Evolutionary conservation across 169 alveolate species (phyloP), one percentile per base, ranked within the genome.

Genomic region (Plasmodium adleri): DNA sequence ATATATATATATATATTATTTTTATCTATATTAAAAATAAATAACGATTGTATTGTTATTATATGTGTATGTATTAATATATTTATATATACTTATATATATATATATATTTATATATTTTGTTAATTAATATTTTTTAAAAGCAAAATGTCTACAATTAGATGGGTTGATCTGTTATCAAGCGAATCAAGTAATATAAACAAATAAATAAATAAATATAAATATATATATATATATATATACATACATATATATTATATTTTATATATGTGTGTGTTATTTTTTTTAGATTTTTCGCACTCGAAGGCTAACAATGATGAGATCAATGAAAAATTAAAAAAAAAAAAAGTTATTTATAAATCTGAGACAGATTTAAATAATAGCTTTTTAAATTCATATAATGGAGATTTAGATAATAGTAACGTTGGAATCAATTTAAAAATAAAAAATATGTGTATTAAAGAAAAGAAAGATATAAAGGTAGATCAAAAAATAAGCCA

Each of bases 81-180:
- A 32, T 28, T 28, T 32, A 32, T 32, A 32, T 32, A 32, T 32
- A 32, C 5, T 32, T 32, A 32, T 0, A 32, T 28, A 28, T 28
- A 1, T 28, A 28, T 32, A 32, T n/a, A n/a, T n/a, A n/a, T n/a
- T n/a, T n/a, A n/a, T n/a, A 32, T 32, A 32, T 32, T 32, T 32
- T 32, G 5, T 32, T 32, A 32, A 32, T 32, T 32, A 32, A 32
- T 32, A 32, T 1, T 12, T 60, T 28, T 52, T 17, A 17, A 26
- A 17, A 22, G 12, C n/a, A 66, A 68, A 75, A 75, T 94, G 96
- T 75, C 92, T 66, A 75, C 90, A 20, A 92, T 92, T n/a, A 91
- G 94, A 88, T 94, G 96, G 96, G 96, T 92, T 24, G 96, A 94
- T 87, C 91, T 94, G 4, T 90, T 93, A 45, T 92, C 95, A 78